Conservation (phyloP, 768 basidiomycete genomes). For the Serpula lacrymans region DNA sequence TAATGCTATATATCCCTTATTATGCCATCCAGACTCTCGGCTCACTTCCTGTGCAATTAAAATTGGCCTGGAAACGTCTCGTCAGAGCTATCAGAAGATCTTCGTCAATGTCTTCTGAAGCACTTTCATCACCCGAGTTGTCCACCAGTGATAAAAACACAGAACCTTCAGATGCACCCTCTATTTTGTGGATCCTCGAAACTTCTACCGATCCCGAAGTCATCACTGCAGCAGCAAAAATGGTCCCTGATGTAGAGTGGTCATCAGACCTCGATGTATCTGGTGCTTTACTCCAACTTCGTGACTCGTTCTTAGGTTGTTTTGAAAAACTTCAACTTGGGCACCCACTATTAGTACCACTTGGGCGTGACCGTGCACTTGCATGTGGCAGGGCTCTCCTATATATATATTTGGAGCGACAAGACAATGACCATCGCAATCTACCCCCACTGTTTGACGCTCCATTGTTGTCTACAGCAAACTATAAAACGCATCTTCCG, state of each 20-base stretch:
- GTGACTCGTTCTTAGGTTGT: slow-evolving; percentile 7
- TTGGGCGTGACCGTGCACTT: slow-evolving; percentile 3
- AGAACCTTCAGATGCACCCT: slow-evolving; percentile 2
- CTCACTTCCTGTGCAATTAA: too few species aligned
- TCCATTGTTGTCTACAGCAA: too few species aligned
- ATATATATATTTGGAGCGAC: slow-evolving; percentile 3
- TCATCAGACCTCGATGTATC: slow-evolving; percentile 11
- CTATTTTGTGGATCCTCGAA: slow-evolving; percentile 17
- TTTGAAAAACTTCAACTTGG: slow-evolving; percentile 5
- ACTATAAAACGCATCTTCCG: too few species aligned
- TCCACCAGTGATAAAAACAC: too few species aligned
- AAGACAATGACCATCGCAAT: too few species aligned
- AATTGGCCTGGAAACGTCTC: too few species aligned
- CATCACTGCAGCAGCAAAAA: slow-evolving; percentile 5
- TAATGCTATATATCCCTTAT: slow-evolving; percentile 1
- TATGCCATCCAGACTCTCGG: not conserved
- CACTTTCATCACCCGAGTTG: too few species aligned
- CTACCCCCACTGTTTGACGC: too few species aligned
- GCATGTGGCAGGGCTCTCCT: slow-evolving; percentile 8
- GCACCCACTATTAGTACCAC: not conserved
- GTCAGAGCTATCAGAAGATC: too few species aligned
- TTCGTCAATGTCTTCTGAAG: too few species aligned
- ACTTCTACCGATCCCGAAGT: slow-evolving; percentile 16
- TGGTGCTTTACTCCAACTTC: not conserved
- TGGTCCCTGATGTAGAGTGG: slow-evolving; percentile 14